These are phyloP conservation scores for Alternaria metachromatica DNA, from an alignment of 2,329 filamentous ascomycete genomes.

Conservation along the genomic window DNA sequence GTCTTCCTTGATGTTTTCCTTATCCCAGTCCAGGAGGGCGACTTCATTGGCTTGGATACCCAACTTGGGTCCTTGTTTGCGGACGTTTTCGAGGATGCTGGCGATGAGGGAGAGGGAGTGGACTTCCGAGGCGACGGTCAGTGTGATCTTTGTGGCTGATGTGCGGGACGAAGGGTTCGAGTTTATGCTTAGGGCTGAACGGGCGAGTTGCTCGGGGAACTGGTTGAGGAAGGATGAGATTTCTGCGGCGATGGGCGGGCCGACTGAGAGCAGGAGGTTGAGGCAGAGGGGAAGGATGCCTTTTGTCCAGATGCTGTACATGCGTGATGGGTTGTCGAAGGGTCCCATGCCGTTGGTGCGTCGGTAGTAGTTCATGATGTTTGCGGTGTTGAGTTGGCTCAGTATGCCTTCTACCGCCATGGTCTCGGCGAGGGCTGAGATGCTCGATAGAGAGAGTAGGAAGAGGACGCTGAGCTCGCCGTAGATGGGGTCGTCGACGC, in stretches of 20 bases:
- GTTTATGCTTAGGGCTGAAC: slow-evolving; percentile 76
- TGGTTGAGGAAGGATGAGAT: slow-evolving; percentile 87
- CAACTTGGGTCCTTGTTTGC: slow-evolving; percentile 52
- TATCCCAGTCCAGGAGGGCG: slow-evolving; percentile 77
- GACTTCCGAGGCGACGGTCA: slow-evolving; percentile 76
- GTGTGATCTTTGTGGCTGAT: slow-evolving; percentile 65
- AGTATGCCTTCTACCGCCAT: slow-evolving; percentile 87
- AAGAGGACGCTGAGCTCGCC: slow-evolving; percentile 91
- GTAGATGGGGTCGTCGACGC: slow-evolving; percentile 82
- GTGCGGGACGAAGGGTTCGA: slow-evolving; percentile 40
- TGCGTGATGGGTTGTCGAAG: slow-evolving; percentile 75
- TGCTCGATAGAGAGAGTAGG: slow-evolving; percentile 82
- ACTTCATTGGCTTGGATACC: slow-evolving; percentile 68
- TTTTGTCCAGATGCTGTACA: slow-evolving; percentile 89
- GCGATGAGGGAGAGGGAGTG: slow-evolving; percentile 80
- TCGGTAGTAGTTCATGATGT: slow-evolving; percentile 78
- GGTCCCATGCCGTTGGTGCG: slow-evolving; percentile 73
- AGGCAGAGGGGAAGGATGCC: slow-evolving; percentile 87
- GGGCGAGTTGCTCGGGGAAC: slow-evolving; percentile 78
- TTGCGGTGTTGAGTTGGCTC: slow-evolving; percentile 78
- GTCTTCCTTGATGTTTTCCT: slow-evolving; percentile 74
- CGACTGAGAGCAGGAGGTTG: slow-evolving; percentile 84
- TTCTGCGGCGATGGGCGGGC: slow-evolving; percentile 81
- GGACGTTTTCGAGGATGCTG: slow-evolving; percentile 72
- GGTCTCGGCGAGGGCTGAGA: slow-evolving; percentile 84